phyloP scores from a whole-genome alignment of 179 eudicot species.

The Camellia oleifera region DNA sequence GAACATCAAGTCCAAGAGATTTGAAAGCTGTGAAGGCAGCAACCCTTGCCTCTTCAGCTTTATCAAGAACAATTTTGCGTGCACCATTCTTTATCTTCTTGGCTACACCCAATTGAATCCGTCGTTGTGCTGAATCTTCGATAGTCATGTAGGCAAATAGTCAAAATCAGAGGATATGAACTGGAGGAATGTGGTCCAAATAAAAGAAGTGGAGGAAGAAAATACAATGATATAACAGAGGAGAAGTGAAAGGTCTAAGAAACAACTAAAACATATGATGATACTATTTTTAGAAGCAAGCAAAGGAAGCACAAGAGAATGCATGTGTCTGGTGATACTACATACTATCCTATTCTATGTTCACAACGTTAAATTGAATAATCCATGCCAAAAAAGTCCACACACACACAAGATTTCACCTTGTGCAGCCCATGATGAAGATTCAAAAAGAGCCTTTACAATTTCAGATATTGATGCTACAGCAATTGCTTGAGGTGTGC shows the following conservation, averaged over 20 bases:
- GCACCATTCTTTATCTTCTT: conserved; percentile 97
- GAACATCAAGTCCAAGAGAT: conserved; percentile 87
- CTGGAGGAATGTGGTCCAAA: not conserved
- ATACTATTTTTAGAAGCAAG: not conserved
- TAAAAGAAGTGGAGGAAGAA: not conserved
- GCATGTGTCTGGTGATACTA: not conserved
- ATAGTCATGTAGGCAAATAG: conserved; percentile 13
- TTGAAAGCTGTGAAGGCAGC: conserved; percentile 94
- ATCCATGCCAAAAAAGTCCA: not conserved
- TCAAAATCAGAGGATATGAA: conserved; percentile 11
- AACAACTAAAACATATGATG: not conserved
- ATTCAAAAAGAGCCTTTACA: conserved; percentile 89
- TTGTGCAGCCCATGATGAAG: conserved; percentile 85
- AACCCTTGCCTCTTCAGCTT: conserved; percentile 97
- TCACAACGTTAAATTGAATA: not conserved
- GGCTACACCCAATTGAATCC: conserved; percentile 77
- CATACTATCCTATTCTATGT: too few relatives aligned
- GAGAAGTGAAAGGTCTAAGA: not conserved
- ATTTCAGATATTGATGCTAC: conserved; percentile 84
- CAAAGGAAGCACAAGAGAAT: not conserved
- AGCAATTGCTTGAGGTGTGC: conserved; percentile 89
- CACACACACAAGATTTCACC: conserved; percentile 39
- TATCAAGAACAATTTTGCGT: conserved; percentile 86
- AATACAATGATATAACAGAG: conserved; percentile 3
- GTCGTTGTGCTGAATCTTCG: conserved; percentile 65